A percentile compares a stretch with the other conserved stretches of the same genome.
Conservation (phyloP, 257 asterid genomes). For the Verbena officinalis region DNA sequence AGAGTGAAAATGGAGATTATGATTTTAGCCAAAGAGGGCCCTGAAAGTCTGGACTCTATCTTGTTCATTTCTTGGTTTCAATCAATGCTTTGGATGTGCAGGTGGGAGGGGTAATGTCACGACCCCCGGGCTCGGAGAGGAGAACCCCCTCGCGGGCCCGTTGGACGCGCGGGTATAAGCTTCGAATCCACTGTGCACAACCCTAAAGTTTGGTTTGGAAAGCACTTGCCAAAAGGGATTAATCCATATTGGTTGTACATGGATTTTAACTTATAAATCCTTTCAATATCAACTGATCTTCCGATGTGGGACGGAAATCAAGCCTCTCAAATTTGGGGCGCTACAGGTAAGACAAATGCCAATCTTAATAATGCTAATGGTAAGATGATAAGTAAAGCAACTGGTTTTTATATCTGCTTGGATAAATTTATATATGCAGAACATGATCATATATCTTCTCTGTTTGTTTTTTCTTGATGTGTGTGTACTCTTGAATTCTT, state of each 20-base stretch:
- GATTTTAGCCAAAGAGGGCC: constrained; percentile 2
- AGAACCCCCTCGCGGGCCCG: too few relatives aligned
- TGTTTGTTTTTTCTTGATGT: not conserved
- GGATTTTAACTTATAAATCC: too few relatives aligned
- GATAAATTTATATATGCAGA: not conserved
- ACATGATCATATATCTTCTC: not conserved
- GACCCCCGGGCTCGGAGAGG: too few relatives aligned
- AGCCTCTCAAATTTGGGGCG: too few relatives aligned
- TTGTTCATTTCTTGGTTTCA: not conserved
- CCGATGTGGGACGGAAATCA: too few relatives aligned
- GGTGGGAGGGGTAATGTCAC: constrained; percentile 30
- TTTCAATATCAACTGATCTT: too few relatives aligned
- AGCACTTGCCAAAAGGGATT: too few relatives aligned
- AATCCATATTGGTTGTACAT: too few relatives aligned
- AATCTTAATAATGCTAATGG: constrained; percentile 21
- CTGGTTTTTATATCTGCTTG: not conserved
- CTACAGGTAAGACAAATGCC: constrained; percentile 4
- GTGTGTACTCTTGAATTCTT: not conserved
- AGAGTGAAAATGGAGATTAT: not conserved
- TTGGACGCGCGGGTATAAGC: too few relatives aligned
- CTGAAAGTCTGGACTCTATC: constrained; percentile 24
- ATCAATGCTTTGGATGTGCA: constrained; percentile 21
- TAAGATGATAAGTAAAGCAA: constrained; percentile 23
- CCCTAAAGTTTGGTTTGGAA: too few relatives aligned
- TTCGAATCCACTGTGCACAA: too few relatives aligned